These are phyloP conservation scores for Phytomonas sp. DNA, from an alignment of 208 protist genomes.

Conservation along the genomic window DNA sequence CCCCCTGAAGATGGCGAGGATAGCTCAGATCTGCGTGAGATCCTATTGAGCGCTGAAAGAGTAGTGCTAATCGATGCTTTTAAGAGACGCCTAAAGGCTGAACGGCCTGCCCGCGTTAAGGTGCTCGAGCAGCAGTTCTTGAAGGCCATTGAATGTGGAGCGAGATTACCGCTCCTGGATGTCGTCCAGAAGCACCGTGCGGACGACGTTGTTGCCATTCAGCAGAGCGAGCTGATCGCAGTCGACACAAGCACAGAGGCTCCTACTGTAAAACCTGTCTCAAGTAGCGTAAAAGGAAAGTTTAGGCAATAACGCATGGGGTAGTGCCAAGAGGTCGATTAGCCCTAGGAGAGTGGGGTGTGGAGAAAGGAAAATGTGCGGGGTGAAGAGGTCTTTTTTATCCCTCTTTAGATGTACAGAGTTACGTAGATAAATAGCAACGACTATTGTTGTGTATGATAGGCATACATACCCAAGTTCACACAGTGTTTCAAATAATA, in stretches of 20 bases:
- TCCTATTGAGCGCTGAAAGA: not conserved
- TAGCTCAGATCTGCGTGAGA: not conserved
- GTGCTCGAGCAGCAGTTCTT: constrained; percentile 14
- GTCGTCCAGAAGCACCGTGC: constrained; percentile 28
- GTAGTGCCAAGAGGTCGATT: not conserved
- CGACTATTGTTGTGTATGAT: not conserved
- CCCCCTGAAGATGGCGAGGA: not conserved
- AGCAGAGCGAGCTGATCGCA: constrained; percentile 34
- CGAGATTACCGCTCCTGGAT: constrained; percentile 45
- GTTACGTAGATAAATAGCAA: not conserved
- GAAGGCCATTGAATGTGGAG: constrained; percentile 36
- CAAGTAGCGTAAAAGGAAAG: constrained; percentile 12
- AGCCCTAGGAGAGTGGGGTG: not conserved
- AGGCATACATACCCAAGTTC: not conserved
- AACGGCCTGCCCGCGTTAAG: constrained; percentile 12
- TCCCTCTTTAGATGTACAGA: not conserved
- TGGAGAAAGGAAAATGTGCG: not conserved
- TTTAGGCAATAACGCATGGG: not conserved
- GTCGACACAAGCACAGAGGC: constrained; percentile 47
- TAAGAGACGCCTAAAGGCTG: constrained; percentile 10
- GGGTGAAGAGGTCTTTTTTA: not conserved
- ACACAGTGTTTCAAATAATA: not conserved
- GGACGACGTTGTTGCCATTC: constrained; percentile 39
- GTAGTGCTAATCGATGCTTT: not conserved
- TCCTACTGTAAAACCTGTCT: constrained; percentile 21